phyloP scores from a whole-genome alignment of 2,329 filamentous ascomycete species.

The Hyphodiscus sp. region DNA sequence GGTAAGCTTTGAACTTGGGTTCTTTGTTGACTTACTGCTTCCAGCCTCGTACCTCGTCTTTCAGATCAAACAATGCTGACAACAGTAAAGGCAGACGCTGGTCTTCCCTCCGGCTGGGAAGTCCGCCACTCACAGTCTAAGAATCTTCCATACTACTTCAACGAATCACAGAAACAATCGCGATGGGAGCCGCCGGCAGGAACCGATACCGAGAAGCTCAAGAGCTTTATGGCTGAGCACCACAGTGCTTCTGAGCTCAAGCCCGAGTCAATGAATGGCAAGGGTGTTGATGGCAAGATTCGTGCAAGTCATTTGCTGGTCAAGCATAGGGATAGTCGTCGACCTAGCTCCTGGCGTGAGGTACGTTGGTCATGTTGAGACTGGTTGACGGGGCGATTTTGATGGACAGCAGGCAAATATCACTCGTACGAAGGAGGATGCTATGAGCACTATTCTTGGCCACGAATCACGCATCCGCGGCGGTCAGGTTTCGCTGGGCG shows the following conservation, averaged over 20 bases:
- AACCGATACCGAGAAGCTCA: constrained; percentile 87
- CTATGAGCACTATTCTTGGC: constrained; percentile 65
- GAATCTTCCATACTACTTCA: constrained; percentile 99
- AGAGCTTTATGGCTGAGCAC: constrained; percentile 85
- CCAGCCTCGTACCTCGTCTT: constrained; percentile 1
- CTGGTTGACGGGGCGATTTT: not conserved
- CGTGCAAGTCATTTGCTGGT: constrained; percentile 87
- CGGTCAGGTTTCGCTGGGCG: constrained; percentile 64
- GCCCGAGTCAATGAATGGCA: constrained; percentile 28
- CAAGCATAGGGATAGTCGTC: constrained; percentile 83
- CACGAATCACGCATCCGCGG: constrained; percentile 72
- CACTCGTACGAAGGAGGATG: constrained; percentile 82
- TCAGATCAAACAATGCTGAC: not conserved
- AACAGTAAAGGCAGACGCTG: constrained; percentile 56
- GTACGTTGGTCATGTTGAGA: constrained; percentile 29
- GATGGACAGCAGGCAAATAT: constrained; percentile 56
- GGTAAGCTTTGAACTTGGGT: constrained; percentile 11
- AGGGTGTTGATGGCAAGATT: constrained; percentile 65
- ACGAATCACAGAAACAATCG: constrained; percentile 76
- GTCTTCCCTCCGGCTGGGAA: constrained; percentile 84
- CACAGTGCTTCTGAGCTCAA: constrained; percentile 57
- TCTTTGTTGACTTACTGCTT: constrained; percentile 16
- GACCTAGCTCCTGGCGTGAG: constrained; percentile 90
- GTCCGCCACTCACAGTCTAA: constrained; percentile 97
- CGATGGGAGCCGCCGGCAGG: constrained; percentile 89